phyloP scores from a whole-genome alignment of 2,329 filamentous ascomycete species.

The Trichoderma koningiopsis region DNA sequence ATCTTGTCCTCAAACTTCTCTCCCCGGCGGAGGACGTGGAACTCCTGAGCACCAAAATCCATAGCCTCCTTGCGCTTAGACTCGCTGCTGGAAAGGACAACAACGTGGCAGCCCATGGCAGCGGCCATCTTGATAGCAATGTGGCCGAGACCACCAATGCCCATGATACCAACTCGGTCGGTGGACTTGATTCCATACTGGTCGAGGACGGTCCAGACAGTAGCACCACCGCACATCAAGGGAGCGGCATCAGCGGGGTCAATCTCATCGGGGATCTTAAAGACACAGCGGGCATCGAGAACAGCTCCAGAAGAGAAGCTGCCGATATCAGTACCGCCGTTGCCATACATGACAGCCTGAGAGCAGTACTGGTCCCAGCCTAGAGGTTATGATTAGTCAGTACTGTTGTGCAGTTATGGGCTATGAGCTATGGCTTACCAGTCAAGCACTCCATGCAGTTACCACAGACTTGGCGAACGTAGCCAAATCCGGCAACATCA shows the following conservation, averaged over 20 bases:
- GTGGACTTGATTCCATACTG: slow-evolving; percentile 67
- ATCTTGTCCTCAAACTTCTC: slow-evolving; percentile 53
- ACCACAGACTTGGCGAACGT: slow-evolving; percentile 18
- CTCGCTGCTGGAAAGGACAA: slow-evolving; percentile 58
- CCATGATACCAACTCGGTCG: slow-evolving; percentile 68
- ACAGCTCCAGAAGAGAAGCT: slow-evolving; percentile 39
- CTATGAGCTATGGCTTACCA: neutral
- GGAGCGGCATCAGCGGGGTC: slow-evolving; percentile 53
- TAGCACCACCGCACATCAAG: slow-evolving; percentile 74
- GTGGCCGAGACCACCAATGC: slow-evolving; percentile 71
- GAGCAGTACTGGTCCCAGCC: slow-evolving; percentile 49
- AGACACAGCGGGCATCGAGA: slow-evolving; percentile 47
- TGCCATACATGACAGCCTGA: slow-evolving; percentile 55
- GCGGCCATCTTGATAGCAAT: slow-evolving; percentile 69
- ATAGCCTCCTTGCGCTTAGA: slow-evolving; percentile 58
- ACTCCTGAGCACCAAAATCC: slow-evolving; percentile 59
- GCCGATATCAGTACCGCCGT: slow-evolving; percentile 37
- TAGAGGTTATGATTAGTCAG: slow-evolving; percentile 48
- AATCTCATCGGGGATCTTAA: slow-evolving; percentile 49
- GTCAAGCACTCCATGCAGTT: slow-evolving; percentile 17
- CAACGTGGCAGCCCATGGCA: slow-evolving; percentile 64
- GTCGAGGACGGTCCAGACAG: slow-evolving; percentile 64
- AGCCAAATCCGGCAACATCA: slow-evolving; percentile 63
- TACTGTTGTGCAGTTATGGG: slow-evolving; percentile 45
- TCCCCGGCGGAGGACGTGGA: slow-evolving; percentile 48